These are phyloP conservation scores for Speleostelium caveatum DNA, from an alignment of 78 protist species.

Conservation along the genomic window DNA sequence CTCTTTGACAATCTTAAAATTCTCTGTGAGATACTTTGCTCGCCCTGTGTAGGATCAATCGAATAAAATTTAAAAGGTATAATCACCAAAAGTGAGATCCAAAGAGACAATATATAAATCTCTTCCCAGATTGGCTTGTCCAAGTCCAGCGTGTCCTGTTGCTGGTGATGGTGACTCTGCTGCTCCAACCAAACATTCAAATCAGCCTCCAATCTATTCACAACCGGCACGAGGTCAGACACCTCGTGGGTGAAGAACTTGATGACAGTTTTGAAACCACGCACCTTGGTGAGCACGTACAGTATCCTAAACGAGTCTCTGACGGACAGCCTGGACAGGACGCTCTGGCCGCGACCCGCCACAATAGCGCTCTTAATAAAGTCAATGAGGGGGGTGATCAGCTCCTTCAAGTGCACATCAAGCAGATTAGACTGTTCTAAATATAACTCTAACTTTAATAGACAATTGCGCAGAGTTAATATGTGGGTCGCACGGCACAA, in stretches of 20 bases:
- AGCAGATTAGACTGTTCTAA: constrained; percentile 79
- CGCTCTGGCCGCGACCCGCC: neutral
- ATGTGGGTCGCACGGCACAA: no score
- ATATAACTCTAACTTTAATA: constrained; percentile 74
- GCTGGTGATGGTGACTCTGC: neutral
- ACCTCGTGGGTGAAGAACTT: constrained; percentile 75
- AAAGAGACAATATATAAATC: constrained; percentile 90
- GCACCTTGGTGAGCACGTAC: constrained; percentile 51
- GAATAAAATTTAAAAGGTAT: constrained; percentile 92
- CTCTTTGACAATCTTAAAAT: neutral
- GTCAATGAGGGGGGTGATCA: constrained; percentile 19
- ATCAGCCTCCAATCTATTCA: neutral
- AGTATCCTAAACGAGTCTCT: constrained; percentile 14
- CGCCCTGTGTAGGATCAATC: constrained; percentile 79
- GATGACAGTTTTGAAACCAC: constrained; percentile 76
- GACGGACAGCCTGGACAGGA: neutral
- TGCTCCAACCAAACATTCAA: constrained; percentile 11
- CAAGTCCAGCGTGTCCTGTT: neutral
- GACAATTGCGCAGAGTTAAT: no score
- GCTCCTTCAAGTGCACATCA: constrained; percentile 58
- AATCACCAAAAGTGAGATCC: constrained; percentile 93
- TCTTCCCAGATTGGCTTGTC: constrained; percentile 86
- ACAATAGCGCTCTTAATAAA: neutral
- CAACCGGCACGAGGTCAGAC: constrained; percentile 44
- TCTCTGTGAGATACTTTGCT: constrained; percentile 13